Evolutionary conservation across 495 filamentous ascomycete genomes (phyloP).

Genomic region (Oleoguttula mirabilis): DNA sequence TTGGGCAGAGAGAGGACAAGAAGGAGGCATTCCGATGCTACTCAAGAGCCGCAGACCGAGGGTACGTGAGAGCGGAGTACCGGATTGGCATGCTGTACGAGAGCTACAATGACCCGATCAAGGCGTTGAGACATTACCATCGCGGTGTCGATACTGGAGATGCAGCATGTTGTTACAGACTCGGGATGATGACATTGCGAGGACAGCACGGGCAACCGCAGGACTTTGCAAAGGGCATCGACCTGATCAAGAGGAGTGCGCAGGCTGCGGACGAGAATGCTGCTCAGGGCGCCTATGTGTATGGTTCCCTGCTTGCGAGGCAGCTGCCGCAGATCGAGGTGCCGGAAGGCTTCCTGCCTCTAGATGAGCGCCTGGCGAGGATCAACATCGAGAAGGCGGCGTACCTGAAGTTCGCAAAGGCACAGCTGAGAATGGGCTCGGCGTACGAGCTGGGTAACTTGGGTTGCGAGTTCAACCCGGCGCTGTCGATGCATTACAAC

Average conservation of each 20-base stretch:
- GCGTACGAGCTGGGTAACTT: conserved; percentile 90
- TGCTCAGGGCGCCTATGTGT: conserved; percentile 92
- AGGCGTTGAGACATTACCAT: conserved; percentile 81
- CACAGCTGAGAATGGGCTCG: conserved; percentile 92
- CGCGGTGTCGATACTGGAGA: conserved; percentile 64
- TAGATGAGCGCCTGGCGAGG: conserved; percentile 61
- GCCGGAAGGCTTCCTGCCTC: conserved; percentile 59
- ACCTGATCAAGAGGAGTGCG: conserved; percentile 70
- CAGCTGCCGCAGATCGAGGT: conserved; percentile 81
- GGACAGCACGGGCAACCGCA: conserved; percentile 83
- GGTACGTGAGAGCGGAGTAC: conserved; percentile 91
- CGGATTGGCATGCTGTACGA: conserved; percentile 98
- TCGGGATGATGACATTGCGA: conserved; percentile 95
- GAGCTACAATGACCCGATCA: conserved; percentile 76
- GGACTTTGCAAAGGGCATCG: conserved; percentile 64
- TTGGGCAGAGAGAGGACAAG: conserved; percentile 76
- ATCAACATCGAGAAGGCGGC: conserved; percentile 94
- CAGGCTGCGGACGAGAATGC: conserved; percentile 92
- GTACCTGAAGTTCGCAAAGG: conserved; percentile 92
- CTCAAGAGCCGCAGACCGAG: conserved; percentile 69
- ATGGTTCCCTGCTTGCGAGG: conserved; percentile 84
- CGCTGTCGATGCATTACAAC: conserved; percentile 88
- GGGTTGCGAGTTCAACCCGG: conserved; percentile 88
- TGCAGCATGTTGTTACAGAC: conserved; percentile 86
- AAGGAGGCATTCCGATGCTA: conserved; percentile 86